Base-by-base conservation (phyloP, 108 stramenopile species). In the Skeletonema menzelii region DNA sequence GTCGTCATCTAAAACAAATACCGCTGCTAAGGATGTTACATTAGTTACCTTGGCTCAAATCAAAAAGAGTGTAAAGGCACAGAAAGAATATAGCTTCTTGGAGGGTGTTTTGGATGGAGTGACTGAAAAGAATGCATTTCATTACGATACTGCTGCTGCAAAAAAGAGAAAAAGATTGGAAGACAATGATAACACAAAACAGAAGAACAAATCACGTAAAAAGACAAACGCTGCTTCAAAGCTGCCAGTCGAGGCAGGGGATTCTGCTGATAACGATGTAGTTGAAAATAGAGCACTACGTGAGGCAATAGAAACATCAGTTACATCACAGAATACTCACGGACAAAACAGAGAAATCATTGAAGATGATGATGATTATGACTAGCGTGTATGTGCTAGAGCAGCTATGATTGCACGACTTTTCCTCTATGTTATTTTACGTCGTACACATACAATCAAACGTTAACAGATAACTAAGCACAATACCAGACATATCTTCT, bases 321-420 rank as follows among this genome's bases (percentile, higher is more conserved):
- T 24, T 17, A 27, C 69, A 12, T 58, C 30, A 4, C 14, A 42
- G 40, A n/a, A 15, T 42, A n/a, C 40, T 27, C 5, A 27, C 1
- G 22, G 35, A 17, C 8, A 13, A 5, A 38, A 17, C 31, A 62
- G 34, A 32, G 70, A 61, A 32, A 71, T 71, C 3, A 62, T 71
- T 13, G 60, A 26, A 13, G 70, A 71, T 53, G 70, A 71, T 12
- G 70, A 71, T 49, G 70, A 71, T 40, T 71, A 71, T 53, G 70
- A 71, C 44, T 71, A 49, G 30, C n/a, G 13, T n/a, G n/a, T n/a
- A 35, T 42, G 0, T 42, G 40, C 40, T n/a, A n/a, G 4, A 4
- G 40, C 4, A 37, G 31, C 12, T 38, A 42, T 15, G n/a, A 15
- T 42, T 42, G 35, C 40, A 42, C 40, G 40, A 42, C 40, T 15